Percentiles rank a stretch among this genome's conserved stretches.
Conservation (phyloP, 2,329 filamentous ascomycete species). For the Fusarium sp. region DNA sequence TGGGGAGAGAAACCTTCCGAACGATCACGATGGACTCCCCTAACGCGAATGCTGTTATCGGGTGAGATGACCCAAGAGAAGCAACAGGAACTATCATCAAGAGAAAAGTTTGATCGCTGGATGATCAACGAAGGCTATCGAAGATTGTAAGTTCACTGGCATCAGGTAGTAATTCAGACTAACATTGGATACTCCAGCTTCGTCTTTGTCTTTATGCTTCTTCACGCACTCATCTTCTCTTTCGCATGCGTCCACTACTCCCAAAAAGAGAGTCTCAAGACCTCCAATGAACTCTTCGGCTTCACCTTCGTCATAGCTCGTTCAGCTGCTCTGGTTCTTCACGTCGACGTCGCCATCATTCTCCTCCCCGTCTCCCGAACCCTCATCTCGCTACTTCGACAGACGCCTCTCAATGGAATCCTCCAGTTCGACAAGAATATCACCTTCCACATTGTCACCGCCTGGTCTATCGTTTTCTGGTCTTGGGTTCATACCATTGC, state of each 20-base stretch:
- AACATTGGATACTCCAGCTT: constrained; percentile 59
- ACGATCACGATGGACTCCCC: constrained; percentile 83
- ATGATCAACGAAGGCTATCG: constrained; percentile 91
- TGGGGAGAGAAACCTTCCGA: constrained; percentile 64
- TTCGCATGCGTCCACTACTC: constrained; percentile 86
- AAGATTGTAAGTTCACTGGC: constrained; percentile 70
- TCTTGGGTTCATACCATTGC: constrained; percentile 88
- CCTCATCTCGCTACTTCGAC: constrained; percentile 81
- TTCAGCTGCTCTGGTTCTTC: constrained; percentile 79
- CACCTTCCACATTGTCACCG: constrained; percentile 86
- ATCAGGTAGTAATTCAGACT: neutral
- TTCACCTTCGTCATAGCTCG: constrained; percentile 82
- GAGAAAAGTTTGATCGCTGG: constrained; percentile 84
- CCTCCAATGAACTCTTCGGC: constrained; percentile 75
- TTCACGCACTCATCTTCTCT: constrained; percentile 81
- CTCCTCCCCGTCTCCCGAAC: constrained; percentile 87
- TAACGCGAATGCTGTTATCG: constrained; percentile 85
- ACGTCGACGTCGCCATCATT: constrained; percentile 84
- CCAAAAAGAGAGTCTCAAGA: constrained; percentile 78
- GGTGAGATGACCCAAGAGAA: constrained; percentile 83
- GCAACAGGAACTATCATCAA: constrained; percentile 73
- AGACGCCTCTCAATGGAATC: constrained; percentile 86
- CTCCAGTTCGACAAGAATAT: constrained; percentile 93
- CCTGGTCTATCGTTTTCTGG: constrained; percentile 90
- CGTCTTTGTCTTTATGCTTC: constrained; percentile 78